Evolutionary conservation across 345 rosid genomes (phyloP), one percentile per base, ranked within the genome.

Genomic region (Brassica napus): DNA sequence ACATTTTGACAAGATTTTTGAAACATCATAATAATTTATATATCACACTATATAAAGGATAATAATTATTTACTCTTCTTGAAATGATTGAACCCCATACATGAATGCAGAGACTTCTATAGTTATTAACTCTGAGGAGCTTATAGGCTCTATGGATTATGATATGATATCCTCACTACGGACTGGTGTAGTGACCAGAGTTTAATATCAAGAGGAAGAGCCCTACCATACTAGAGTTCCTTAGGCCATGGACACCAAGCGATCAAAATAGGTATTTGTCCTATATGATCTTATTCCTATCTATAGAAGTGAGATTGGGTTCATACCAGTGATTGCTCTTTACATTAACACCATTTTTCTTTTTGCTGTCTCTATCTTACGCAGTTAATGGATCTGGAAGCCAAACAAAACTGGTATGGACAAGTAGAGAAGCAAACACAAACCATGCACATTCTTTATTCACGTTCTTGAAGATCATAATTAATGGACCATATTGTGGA

Each of bases 331-430:
- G 24, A 23, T 23, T 23, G 24, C 1, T 23, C 59, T 54, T 54
- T 54, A 16, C 23, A 54, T 8, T 63, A 62, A 69, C 28, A 59
- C 34, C 23, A 34, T 60, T 31, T 31, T 12, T 71, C 79, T 60
- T 61, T 30, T 59, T 88, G 71, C 87, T 93, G 97, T 85, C 85
- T 70, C 84, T 93, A 62, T 84, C 94, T 65, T 93, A 75, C 68
- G 80, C 84, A 60, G 80, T 26, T 64, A 84, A 79, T 66, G 90
- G 82, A 76, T 80, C 72, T 75, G 92, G 90, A 78, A 81, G 84
- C 73, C 97, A 89, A 83, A 87, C 97, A 30, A 89, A 84, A 87
- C 87, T 96, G 58, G 89, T 96, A 39, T 93, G 98, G 97, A 28
- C 31, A 86, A 83, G 32, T 84, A 88, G 14, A 82, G 83, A 84